Evolutionary conservation across 225 moss, liverwort and hornwort species (phyloP), one percentile per base, ranked within the genome.

Genomic region (Climacium dendroides): DNA sequence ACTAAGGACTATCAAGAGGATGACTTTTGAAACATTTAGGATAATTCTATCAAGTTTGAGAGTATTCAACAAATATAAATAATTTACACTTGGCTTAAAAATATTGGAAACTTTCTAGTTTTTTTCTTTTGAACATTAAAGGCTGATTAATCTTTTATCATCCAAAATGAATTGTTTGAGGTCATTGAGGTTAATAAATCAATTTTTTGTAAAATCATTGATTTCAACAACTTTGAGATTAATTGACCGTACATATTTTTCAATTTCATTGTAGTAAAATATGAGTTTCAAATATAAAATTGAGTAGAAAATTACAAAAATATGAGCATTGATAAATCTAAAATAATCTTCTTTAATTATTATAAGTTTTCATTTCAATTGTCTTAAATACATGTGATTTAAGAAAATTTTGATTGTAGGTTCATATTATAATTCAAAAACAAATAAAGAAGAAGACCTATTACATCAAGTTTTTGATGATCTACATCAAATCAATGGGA

Each of bases 361-460:
- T 17, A 17, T 63, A 34, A 34, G 3, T 37, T 20, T 22, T 66
- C 2, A 66, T 66, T 66, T 19, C 5, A 18, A 9, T 18, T 17
- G 5, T 64, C 2, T 64, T 9, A 64, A 34, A 34, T 64, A 64
- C 5, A 10, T 19, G 10, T 64, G 2, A 64, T 35, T 19, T 5
- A 63, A 63, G 34, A 63, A 32, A 34, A 34, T 34, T 66, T 67
- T 1, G 12, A 22, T n/a, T 35, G 2, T 66, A n/a, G 37, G 37
- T 11, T 66, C 20, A 22, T 66, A n/a, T 12, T 67, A 6, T 22
- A 20, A 22, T 22, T 12, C 11, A 37, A 4, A 66, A n/a, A 66
- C 4, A n/a, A 35, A 20, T 3, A 37, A 37, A 20, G 0, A 13
- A 37, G 1, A 37, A 10, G 0, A 67, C 12, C 11, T 67, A 37